Evolutionary conservation across 2,329 filamentous ascomycete genomes (phyloP).

Genomic region (Beauveria bassiana): DNA sequence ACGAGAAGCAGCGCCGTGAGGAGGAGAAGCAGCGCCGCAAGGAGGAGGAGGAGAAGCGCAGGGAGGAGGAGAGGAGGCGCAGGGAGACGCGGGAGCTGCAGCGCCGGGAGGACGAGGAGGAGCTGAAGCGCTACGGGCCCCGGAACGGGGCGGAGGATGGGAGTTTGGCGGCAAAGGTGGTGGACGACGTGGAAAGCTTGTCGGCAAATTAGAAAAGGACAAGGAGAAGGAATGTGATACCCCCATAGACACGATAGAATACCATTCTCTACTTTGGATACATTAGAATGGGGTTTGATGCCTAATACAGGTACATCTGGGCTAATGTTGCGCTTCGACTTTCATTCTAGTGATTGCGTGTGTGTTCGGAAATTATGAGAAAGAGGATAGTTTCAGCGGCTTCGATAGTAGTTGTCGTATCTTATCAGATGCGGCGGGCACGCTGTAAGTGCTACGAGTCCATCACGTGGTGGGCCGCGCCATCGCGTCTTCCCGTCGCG

Average conservation of each 20-base stretch:
- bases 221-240: neutral
- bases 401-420: neutral
- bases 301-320: too few species aligned
- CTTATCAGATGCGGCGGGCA: neutral
- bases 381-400: too few species aligned
- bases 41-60: neutral
- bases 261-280: conserved; percentile 8
- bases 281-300: neutral
- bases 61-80: neutral
- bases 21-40: neutral
- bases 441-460: neutral
- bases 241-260: conserved; percentile 2
- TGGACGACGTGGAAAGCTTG: conserved; percentile 50
- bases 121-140: neutral
- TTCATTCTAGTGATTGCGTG: too few species aligned
- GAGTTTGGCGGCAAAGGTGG: conserved; percentile 29
- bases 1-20: neutral
- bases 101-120: conserved; percentile 5
- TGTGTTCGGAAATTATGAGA: too few species aligned
- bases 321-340: too few species aligned
- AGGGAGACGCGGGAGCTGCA: neutral
- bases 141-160: conserved; percentile 23
- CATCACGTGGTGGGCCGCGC: conserved; percentile 7
- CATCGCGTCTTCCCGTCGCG: conserved; percentile 7
- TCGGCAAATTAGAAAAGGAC: conserved; percentile 39